Evolutionary conservation across 257 asterid species (phyloP), one percentile per base, ranked within the genome.

Genomic region (Lantana camara): DNA sequence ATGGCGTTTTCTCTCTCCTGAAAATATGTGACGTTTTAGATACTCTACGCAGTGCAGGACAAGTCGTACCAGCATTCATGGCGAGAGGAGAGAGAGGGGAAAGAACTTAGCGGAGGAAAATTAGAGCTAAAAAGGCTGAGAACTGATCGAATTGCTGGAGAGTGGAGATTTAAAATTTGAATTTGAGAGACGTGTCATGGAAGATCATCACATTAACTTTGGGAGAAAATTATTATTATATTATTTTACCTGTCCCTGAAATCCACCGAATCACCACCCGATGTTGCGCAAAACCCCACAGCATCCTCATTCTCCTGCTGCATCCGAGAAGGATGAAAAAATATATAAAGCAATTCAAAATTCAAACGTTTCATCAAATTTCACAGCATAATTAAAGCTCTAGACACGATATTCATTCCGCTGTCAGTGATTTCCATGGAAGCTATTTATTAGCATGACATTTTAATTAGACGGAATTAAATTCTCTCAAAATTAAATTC

Each of bases 131-230:
- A 20, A 57, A 46, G 46, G 67, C 27, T 50, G 7, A 54, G 53
- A 44, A 46, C 51, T 17, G 37, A 14, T 17, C 40, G 53, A 12
- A 42, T 45, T 61, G 20, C 42, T 68, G 44, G 5, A n/a, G n/a
- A n/a, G n/a, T n/a, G n/a, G 48, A 67, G 57, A 74, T 76, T 79
- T 60, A 57, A 75, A 79, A 57, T 76, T 81, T 73, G 76, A 81
- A 78, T 68, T 67, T 66, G 74, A 76, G 82, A 64, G 77, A 71
- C 60, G 70, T 69, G 71, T 49, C 24, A 6, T 44, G 40, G 15
- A 60, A 29, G 58, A 73, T 56, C 65, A 61, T 63, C 54, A 52
- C 72, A 74, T 55, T 73, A 49, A 46, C 19, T 51, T 63, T 20
- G 20, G 27, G 2, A n/a, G 30, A 24, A 34, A 32, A 63, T 38